Percentiles rank a stretch among this genome's conserved stretches.
Conservation (phyloP, 2,329 filamentous ascomycete species). For the Sclerotinia glacialis region DNA sequence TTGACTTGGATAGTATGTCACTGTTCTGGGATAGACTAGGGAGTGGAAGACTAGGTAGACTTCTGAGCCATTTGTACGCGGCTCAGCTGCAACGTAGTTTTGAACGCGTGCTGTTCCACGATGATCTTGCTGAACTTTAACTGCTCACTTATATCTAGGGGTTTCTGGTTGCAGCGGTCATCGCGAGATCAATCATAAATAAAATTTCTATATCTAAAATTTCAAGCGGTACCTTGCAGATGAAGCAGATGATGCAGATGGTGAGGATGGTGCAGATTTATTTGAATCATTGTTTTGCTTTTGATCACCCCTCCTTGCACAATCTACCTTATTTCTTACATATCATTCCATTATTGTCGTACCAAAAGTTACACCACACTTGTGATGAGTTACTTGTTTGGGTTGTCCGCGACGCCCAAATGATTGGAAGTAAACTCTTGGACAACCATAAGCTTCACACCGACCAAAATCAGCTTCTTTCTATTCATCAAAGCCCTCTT, state of each 20-base stretch:
- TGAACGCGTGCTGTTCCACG: not conserved
- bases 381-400: not conserved
- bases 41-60: not conserved
- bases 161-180: not conserved
- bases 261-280: no score
- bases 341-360: conserved; percentile 2
- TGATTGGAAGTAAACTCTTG: not conserved
- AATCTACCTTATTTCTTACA: conserved; percentile 2
- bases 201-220: not conserved
- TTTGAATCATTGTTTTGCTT: conserved; percentile 9
- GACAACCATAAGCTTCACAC: not conserved
- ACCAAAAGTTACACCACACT: not conserved
- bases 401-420: not conserved
- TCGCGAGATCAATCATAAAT: not conserved
- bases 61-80: not conserved
- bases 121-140: not conserved
- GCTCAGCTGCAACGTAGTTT: not conserved
- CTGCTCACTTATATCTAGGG: not conserved
- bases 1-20: not conserved
- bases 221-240: conserved; percentile 7
- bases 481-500: no score
- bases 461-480: not conserved
- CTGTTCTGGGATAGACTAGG: not conserved
- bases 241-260: not conserved
- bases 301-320: not conserved